Evolutionary conservation across 352 stramenopile genomes (phyloP), one percentile per base, ranked within the genome.

Genomic region (Stephanocyclus meneghinianus): DNA sequence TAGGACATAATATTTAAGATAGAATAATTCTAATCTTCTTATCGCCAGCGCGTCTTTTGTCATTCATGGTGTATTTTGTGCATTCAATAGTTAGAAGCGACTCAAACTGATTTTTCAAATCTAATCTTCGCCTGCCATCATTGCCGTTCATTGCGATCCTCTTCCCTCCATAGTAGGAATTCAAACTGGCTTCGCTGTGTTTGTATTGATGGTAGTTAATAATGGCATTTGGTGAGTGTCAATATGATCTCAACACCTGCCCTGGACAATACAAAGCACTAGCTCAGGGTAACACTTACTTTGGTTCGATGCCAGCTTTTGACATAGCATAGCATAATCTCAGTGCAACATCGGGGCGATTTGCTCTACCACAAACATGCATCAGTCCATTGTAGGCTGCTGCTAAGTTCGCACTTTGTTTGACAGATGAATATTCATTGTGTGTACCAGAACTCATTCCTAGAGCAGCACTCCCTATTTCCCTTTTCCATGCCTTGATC

Each of bases 301-400:
- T 81, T 11, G 76, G 68, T 55, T 87, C 77, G 30, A 91, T 44
- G 30, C 81, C 84, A 63, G 90, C 78, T 57, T 90, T 90, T 50
- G 74, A 65, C 85, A 92, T 91, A 8, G 85, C 87, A 78, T 91
- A 92, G 0, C 80, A 82, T 18, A 91, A 50, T 51, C 87, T 56
- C 15, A 89, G 47, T 18, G 80, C 86, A 68, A 90, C 78, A 74
- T 92, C 86, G n/a, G 87, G 84, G 29, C 82, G 74, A 21, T 76
- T 29, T 1, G 85, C 83, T 55, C 84, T 73, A 11, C 87, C 86
- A 55, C 77, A 87, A 62, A 91, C 85, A 68, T 90, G 79, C 30
- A 92, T 63, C 15, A 91, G 71, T 10, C 87, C 87, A 80, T 92
- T 81, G 60, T 92, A 91, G 4, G 86, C 83, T 44, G 86, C 83